Evolutionary conservation across 179 eudicot genomes (phyloP), one percentile per base, ranked within the genome.

Genomic region (Corrigiola litoralis): DNA sequence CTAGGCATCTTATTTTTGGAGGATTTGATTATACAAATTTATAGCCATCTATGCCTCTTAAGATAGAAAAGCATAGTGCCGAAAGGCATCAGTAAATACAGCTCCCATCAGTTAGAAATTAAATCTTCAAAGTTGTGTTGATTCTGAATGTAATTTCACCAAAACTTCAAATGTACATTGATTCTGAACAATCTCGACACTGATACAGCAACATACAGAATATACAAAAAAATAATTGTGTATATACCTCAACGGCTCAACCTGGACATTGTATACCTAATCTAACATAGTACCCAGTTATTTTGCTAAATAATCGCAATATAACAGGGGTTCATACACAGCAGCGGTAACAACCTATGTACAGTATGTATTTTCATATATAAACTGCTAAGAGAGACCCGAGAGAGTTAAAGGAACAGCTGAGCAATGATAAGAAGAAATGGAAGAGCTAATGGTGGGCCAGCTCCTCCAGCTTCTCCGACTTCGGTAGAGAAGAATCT

Each of bases 291-390:
- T 29, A 32, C 72, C 75, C 75, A 41, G 65, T 61, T 66, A 75
- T 63, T n/a, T 54, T 46, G 79, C 79, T 71, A 52, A 75, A 77
- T 73, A 77, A 61, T 73, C 71, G 81, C 81, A 69, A 58, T 42
- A 54, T 65, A 60, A 73, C 72, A 25, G 47, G 75, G 65, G 33
- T 31, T 65, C 25, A 58, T 52, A 18, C 40, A 37, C 63, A 67
- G 63, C 59, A 33, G 60, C 59, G 36, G 58, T 44, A 65, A 21
- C 58, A 54, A 60, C 41, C 62, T 77, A 77, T 77, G 63, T 73
- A 77, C 81, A 77, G 63, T 69, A 48, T 46, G 18, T 18, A 57
- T 37, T 46, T 66, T 64, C 27, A n/a, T 28, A 31, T 18, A 62
- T 36, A 53, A 5, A 29, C 20, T 11, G 17, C 58, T 45, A 59